These are phyloP conservation scores for Vachellia collinsii DNA, from an alignment of 306 rosid species.

Conservation along the genomic window DNA sequence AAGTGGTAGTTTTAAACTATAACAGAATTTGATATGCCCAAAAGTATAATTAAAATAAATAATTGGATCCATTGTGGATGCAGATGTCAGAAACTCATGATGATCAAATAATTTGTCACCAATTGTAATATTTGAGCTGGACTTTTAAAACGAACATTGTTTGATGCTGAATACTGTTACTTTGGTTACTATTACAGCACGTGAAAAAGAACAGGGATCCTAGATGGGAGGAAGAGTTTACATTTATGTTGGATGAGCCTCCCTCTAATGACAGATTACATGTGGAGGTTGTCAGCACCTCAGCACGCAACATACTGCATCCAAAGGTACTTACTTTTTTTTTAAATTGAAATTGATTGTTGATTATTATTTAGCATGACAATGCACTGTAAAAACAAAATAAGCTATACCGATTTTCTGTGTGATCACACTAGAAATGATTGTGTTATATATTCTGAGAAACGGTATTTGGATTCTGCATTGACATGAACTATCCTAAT, in stretches of 20 bases:
- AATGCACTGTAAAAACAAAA: background rate
- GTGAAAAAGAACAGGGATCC: conserved; percentile 88
- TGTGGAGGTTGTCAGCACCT: conserved; percentile 82
- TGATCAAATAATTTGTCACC: background rate
- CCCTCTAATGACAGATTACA: conserved; percentile 75
- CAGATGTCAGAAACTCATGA: background rate
- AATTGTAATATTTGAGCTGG: background rate
- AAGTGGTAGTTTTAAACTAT: background rate
- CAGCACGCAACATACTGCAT: conserved; percentile 74
- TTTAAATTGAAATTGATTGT: background rate
- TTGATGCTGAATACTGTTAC: background rate
- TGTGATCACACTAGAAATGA: background rate
- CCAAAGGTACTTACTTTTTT: conserved; percentile 59
- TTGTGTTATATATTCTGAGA: background rate
- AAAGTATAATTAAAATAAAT: background rate
- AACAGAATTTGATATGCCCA: background rate
- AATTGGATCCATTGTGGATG: background rate
- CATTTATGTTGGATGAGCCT: conserved; percentile 70
- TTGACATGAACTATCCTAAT: background rate
- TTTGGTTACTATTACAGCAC: conserved; percentile 41
- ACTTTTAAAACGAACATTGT: background rate
- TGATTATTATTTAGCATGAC: background rate
- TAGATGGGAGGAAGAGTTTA: conserved; percentile 89
- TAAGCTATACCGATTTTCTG: background rate
- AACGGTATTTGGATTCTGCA: background rate